Evolutionary conservation across 495 filamentous ascomycete genomes (phyloP), one percentile per base, ranked within the genome.

Genomic region (Hypoxylon trugodes): DNA sequence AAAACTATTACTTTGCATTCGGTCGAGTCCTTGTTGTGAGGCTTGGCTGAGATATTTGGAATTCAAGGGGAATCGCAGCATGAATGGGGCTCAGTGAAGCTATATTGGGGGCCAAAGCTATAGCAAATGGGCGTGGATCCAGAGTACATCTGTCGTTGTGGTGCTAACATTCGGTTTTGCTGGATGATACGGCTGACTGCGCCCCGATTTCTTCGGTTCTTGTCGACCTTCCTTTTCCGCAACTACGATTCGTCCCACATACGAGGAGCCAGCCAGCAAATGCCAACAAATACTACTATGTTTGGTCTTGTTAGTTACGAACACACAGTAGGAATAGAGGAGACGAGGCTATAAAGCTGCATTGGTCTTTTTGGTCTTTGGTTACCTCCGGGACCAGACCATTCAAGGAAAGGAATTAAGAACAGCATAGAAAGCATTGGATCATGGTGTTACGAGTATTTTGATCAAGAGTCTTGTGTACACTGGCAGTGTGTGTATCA

Each of bases 391-490:
- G 15, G 47, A 12, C 8, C 30, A 24, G 13, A 12, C 13, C 26
- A 15, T 15, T 18, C n/a, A 33, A 19, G n/a, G 37, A 30, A 38
- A 25, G 37, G 36, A 37, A 41, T 36, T 2, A 8, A 45, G 8
- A 43, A 26, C 13, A 30, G 37, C 28, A 41, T 13, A 1, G 16
- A 15, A 35, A 35, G 16, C 35, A 42, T 61, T 58, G 48, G 58
- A 58, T 61, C 32, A 42, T 38, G 30, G 43, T 30, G 5, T 5
- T 30, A 10, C 28, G 10, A 26, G 33, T 16, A 19, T 30, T 59
- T 51, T 24, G 38, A 48, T 51, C 42, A 61, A 25, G 50, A n/a
- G 18, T 61, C 51, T 45, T 53, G 43, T 33, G 63, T 53, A 61
- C 46, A 47, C 46, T 53, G 41, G 35, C 12, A 21, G 36, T 45